A percentile compares a stretch with the other conserved stretches of the same genome.
Conservation (phyloP, 2,329 filamentous ascomycete genomes). For the Orbilia ellipsospora region DNA sequence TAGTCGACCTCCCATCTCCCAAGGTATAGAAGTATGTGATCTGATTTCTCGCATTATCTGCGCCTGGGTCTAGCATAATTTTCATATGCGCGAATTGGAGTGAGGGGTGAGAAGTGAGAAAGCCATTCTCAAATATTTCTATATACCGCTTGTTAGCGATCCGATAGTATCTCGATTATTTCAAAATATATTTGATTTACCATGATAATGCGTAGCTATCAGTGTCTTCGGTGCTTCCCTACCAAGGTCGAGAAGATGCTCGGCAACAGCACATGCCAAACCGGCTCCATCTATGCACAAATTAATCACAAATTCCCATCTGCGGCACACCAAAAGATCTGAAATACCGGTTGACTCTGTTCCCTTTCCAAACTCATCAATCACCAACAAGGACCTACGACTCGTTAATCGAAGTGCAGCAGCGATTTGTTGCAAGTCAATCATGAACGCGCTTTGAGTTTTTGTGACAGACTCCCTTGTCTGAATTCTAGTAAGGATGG, state of each 20-base stretch:
- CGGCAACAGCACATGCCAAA: constrained; percentile 71
- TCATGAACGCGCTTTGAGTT: constrained; percentile 76
- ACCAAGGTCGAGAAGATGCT: constrained; percentile 68
- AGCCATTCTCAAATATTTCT: constrained; percentile 77
- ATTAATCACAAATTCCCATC: neutral
- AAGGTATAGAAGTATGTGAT: constrained; percentile 80
- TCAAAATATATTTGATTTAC: constrained; percentile 11
- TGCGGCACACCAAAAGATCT: neutral
- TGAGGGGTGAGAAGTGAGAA: constrained; percentile 67
- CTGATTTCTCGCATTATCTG: constrained; percentile 69
- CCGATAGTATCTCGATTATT: too few relatives aligned
- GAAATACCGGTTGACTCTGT: constrained; percentile 69
- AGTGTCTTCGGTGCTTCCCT: constrained; percentile 69
- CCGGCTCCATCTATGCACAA: constrained; percentile 70
- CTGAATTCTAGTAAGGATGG: constrained; percentile 73
- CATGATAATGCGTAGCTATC: constrained; percentile 72
- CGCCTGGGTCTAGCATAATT: constrained; percentile 70
- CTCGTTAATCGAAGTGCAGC: constrained; percentile 80
- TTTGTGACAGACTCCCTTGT: constrained; percentile 71
- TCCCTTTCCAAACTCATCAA: constrained; percentile 89
- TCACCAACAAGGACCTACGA: constrained; percentile 79
- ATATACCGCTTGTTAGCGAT: neutral
- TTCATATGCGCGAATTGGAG: constrained; percentile 78
- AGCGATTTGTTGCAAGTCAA: constrained; percentile 87
- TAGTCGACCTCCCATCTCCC: constrained; percentile 74